These are phyloP conservation scores for Aspergillus tamarii DNA, from an alignment of 2,329 filamentous ascomycete species.

Conservation along the genomic window DNA sequence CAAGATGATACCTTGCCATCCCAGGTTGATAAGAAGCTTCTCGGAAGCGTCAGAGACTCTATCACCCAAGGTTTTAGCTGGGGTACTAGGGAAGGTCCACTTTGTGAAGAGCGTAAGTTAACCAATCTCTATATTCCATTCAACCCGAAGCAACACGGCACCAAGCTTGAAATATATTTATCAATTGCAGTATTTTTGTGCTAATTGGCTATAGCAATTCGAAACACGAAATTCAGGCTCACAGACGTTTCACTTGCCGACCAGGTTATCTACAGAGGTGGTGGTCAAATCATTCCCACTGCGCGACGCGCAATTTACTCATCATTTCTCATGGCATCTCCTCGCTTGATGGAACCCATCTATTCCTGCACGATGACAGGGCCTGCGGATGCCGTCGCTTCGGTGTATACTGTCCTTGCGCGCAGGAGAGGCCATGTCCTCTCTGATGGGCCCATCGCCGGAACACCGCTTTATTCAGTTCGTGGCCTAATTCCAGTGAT, in stretches of 20 bases:
- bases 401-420: constrained; percentile 89
- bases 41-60: constrained; percentile 85
- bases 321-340: constrained; percentile 95
- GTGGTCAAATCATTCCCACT: constrained; percentile 96
- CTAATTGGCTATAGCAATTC: constrained; percentile 68
- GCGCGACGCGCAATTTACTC: constrained; percentile 91
- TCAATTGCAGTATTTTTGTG: constrained; percentile 14
- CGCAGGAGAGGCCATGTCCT: constrained; percentile 89
- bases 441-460: constrained; percentile 89
- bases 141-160: not conserved
- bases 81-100: constrained; percentile 90
- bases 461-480: constrained; percentile 90
- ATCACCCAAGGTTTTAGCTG: constrained; percentile 96
- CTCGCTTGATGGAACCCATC: constrained; percentile 93
- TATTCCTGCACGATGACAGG: constrained; percentile 93
- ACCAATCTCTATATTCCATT: not conserved
- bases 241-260: constrained; percentile 85
- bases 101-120: constrained; percentile 92
- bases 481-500: constrained; percentile 92
- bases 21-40: constrained; percentile 89
- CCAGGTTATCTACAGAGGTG: constrained; percentile 92
- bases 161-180: not conserved
- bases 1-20: constrained; percentile 95
- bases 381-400: constrained; percentile 82
- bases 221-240: constrained; percentile 96